Conservation (phyloP, 345 rosid species). For the Euphorbia lathyris region DNA sequence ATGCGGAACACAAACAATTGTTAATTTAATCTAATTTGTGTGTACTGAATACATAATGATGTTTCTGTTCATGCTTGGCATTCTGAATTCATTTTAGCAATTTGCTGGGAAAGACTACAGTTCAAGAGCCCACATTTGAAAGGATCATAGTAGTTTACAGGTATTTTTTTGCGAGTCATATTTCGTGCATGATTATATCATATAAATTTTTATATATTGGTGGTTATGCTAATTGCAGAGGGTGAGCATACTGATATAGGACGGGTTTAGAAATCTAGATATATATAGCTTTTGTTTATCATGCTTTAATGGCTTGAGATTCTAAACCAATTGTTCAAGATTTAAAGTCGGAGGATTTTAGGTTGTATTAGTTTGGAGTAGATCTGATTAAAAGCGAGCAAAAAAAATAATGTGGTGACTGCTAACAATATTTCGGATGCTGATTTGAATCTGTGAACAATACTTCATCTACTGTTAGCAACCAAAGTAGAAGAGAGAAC, state of each 20-base stretch:
- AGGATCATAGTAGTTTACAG: conserved; percentile 94
- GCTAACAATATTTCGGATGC: no score
- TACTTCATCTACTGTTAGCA: not conserved
- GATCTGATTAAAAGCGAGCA: not conserved
- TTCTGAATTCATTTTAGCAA: conserved; percentile 45
- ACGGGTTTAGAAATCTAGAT: no score
- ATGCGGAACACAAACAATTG: not conserved
- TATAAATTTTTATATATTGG: not conserved
- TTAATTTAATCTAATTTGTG: conserved; percentile 2
- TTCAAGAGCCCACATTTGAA: conserved; percentile 92
- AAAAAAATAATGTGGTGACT: not conserved
- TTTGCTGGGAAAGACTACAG: conserved; percentile 65
- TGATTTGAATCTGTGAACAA: not conserved
- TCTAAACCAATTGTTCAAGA: not conserved
- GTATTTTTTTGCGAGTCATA: conserved; percentile 27
- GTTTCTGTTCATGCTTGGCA: conserved; percentile 13
- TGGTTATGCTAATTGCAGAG: not conserved
- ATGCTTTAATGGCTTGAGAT: no score
- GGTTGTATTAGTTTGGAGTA: not conserved
- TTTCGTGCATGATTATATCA: not conserved
- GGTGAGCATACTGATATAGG: no score
- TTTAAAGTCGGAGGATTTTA: not conserved
- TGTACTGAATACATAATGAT: conserved; percentile 4
- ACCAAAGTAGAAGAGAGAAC: not conserved
- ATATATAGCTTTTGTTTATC: no score